Evolutionary conservation across 202 grass and related monocot species (phyloP).

Genomic region (Eragrostis tef): DNA sequence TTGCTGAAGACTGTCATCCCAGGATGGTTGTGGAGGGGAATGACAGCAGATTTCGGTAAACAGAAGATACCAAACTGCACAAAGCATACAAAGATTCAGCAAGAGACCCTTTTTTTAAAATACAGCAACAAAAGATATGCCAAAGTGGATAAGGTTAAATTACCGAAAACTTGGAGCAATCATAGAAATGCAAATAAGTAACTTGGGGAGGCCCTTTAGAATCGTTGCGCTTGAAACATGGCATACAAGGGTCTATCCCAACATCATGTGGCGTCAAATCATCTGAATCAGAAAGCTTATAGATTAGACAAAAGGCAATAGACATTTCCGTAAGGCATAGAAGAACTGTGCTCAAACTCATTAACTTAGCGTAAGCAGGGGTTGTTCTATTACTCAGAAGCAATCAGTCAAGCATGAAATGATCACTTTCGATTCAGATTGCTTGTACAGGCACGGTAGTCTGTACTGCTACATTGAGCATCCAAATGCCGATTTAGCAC

Average conservation of each 20-base stretch:
- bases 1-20: conserved; percentile 98
- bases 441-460: neutral
- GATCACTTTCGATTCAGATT: neutral
- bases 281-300: conserved; percentile 47
- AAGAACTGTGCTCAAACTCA: neutral
- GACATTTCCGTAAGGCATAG: neutral
- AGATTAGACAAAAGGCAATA: conserved; percentile 18
- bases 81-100: conserved; percentile 25
- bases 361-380: neutral
- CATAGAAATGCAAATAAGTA: conserved; percentile 77
- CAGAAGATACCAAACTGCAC: conserved; percentile 95
- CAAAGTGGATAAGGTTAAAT: neutral
- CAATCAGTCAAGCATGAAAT: neutral
- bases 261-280: conserved; percentile 56
- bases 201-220: conserved; percentile 48
- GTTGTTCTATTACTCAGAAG: neutral
- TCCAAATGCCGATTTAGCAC: neutral
- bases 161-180: conserved; percentile 81
- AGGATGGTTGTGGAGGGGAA: conserved; percentile 95
- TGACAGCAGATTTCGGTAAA: conserved; percentile 66
- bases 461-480: neutral
- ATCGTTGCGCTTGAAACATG: conserved; percentile 49
- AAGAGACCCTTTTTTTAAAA: neutral
- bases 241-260: conserved; percentile 54
- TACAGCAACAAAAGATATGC: neutral